Evolutionary conservation across 805 yeast species (phyloP), one percentile per base, ranked within the genome.

Genomic region (Saccharomycopsis olivae): DNA sequence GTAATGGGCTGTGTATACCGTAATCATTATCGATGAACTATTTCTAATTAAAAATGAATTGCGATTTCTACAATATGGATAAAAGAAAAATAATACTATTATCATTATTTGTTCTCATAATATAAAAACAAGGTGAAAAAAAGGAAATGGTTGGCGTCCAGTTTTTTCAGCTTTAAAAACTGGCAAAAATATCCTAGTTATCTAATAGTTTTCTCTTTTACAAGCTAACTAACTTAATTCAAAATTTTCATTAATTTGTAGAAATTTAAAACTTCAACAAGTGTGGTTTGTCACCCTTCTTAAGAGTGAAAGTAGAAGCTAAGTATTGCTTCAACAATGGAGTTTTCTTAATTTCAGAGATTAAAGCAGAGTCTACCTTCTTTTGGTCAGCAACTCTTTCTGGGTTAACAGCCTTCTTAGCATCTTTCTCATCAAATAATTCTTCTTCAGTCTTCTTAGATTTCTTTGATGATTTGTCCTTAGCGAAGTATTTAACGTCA

Each of bases 221-320:
- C n/a, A n/a, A n/a, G n/a, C n/a, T n/a, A n/a, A n/a, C n/a, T n/a
- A n/a, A n/a, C n/a, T n/a, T n/a, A n/a, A n/a, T n/a, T n/a, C n/a
- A 23, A 23, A 23, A 10, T 23, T 23, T 23, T 23, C 25, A 23
- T 6, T 23, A 23, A 23, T 23, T 6, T 6, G 25, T 23, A 23
- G 10, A 23, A 36, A 38, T 57, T 81, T 87, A 89, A 71, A 92
- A 89, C 76, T 84, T 86, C 81, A 92, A 84, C 66, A 83, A 78
- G 71, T 89, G 97, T 62, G 97, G 98, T 70, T 73, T 86, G 78
- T 89, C 98, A 70, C 97, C 97, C 71, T 75, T 78, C 83, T 86
- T 88, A 71, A 92, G 80, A 57, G 96, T 82, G 88, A 89, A 89
- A 55, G 94, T 73, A 58, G 96, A 66, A 56, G 95, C 81, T 65